phyloP scores from a whole-genome alignment of 768 basidiomycete species.

The Amanita subjunquillea region DNA sequence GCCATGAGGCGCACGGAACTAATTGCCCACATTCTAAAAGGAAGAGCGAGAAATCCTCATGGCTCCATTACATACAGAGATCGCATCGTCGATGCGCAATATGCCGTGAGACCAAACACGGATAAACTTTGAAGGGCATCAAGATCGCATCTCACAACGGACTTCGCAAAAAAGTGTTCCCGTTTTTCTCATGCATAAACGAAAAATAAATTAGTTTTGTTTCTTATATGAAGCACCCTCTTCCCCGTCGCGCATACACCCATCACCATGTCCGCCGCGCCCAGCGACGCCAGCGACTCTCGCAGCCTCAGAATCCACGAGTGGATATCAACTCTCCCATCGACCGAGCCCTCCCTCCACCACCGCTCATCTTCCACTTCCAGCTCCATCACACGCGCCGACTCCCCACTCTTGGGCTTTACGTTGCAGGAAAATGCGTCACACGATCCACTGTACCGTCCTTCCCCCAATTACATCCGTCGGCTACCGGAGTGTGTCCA shows the following conservation, averaged over 20 bases:
- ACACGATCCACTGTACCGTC: conserved; percentile 2
- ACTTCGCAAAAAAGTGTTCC: not conserved
- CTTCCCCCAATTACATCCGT: conserved; percentile 1
- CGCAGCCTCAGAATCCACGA: not conserved
- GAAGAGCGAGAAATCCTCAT: not conserved
- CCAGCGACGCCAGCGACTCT: not conserved
- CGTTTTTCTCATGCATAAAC: conserved; percentile 1
- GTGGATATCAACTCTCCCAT: conserved; percentile 2
- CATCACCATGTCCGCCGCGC: not conserved
- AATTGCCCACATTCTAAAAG: not conserved
- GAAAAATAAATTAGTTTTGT: not conserved
- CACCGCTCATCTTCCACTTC: not conserved
- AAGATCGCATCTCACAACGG: not conserved
- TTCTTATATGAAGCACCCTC: not conserved
- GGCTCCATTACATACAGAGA: conserved; percentile 1
- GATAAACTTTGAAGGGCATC: not conserved
- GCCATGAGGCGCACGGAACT: not conserved
- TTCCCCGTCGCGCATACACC: conserved; percentile 1
- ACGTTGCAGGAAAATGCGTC: conserved; percentile 2
- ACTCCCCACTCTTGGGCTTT: conserved; percentile 6
- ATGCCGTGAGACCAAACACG: not conserved
- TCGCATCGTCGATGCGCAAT: conserved; percentile 1
- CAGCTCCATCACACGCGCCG: not conserved
- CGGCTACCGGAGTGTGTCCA: not conserved
- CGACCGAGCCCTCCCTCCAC: not conserved